Evolutionary conservation across 768 basidiomycete genomes (phyloP).

Genomic region (Boletus coccyginus): DNA sequence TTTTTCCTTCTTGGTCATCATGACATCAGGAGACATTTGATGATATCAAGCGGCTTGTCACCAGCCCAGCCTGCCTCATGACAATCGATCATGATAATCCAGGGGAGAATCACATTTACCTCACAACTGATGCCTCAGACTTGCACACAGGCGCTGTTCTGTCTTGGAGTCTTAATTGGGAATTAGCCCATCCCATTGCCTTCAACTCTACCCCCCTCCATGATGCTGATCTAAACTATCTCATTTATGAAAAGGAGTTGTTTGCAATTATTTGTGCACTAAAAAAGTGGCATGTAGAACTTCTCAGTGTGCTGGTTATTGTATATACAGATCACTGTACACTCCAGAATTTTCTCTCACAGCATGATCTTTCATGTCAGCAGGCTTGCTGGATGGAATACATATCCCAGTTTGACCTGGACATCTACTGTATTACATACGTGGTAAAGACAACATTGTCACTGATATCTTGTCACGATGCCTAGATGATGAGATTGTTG

Average conservation of each 20-base stretch:
- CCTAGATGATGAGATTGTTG: background rate
- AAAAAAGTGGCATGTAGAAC: constrained; percentile 28
- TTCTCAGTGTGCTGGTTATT: background rate
- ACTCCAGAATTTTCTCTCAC: constrained; percentile 1
- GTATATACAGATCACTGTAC: constrained; percentile 33
- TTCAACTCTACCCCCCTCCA: background rate
- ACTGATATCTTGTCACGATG: background rate
- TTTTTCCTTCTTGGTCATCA: background rate
- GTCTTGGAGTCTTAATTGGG: background rate
- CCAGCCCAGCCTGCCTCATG: constrained; percentile 25
- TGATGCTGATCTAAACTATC: constrained; percentile 24
- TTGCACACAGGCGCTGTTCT: background rate
- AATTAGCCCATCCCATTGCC: background rate
- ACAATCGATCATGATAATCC: constrained; percentile 32
- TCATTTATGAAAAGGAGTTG: constrained; percentile 31
- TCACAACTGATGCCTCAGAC: constrained; percentile 13
- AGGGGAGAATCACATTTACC: constrained; percentile 14
- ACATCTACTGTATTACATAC: constrained; percentile 5
- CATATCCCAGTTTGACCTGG: constrained; percentile 35
- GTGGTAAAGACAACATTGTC: constrained; percentile 25
- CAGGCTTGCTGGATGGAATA: constrained; percentile 40
- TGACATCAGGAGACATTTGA: constrained; percentile 3
- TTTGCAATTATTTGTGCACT: constrained; percentile 31
- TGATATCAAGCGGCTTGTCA: constrained; percentile 26
- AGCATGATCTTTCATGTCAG: background rate